A percentile compares a stretch with the other conserved stretches of the same genome.
phyloP scores from a whole-genome alignment of 768 basidiomycete genomes.

The Boletus vermiculosoides region DNA sequence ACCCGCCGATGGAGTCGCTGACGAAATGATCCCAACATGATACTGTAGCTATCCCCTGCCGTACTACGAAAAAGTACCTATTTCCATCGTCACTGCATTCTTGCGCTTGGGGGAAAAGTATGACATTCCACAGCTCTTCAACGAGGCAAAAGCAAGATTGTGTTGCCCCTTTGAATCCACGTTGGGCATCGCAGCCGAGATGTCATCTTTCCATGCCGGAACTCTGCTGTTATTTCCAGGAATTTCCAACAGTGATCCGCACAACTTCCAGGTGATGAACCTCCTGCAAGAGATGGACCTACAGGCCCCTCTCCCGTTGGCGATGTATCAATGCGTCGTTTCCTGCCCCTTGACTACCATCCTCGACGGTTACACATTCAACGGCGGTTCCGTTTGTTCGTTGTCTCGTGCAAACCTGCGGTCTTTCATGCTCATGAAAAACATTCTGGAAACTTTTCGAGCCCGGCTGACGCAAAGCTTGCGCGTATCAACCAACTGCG shows the following conservation, averaged over 20 bases:
- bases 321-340: conserved; percentile 12
- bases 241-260: conserved; percentile 8
- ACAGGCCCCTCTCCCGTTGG: conserved; percentile 3
- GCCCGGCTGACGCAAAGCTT: neutral
- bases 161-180: neutral
- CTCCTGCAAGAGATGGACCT: conserved; percentile 10
- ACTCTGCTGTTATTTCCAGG: neutral
- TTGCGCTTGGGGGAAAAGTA: conserved; percentile 27
- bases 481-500: conserved; percentile 3
- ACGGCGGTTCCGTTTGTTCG: neutral
- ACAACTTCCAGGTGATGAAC: conserved; percentile 22
- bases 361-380: conserved; percentile 11
- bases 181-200: neutral
- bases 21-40: neutral
- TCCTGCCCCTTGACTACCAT: conserved; percentile 6
- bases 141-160: conserved; percentile 13
- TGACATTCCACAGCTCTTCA: conserved; percentile 7
- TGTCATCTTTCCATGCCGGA: neutral
- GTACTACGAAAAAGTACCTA: conserved; percentile 2
- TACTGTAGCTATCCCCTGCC: conserved; percentile 10
- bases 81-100: conserved; percentile 10
- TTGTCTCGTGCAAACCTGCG: conserved; percentile 8
- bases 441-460: conserved; percentile 2
- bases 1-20: neutral
- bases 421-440: conserved; percentile 9